A percentile compares a stretch with the other conserved stretches of the same genome.
Conservation (phyloP, 1,139 yeast species). For the Yamadazyma membranifaciens region DNA sequence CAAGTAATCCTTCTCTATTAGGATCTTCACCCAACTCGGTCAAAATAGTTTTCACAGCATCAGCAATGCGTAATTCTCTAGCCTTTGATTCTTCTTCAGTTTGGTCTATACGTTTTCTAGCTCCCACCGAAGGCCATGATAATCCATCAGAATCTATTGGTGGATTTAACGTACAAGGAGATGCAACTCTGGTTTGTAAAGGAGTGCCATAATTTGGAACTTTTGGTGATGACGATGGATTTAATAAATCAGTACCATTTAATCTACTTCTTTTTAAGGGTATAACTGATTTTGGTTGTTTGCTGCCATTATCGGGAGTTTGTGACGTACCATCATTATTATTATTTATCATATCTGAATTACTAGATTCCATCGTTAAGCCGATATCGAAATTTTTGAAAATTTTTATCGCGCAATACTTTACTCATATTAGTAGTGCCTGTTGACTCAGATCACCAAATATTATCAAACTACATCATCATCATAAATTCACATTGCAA, state of each 20-base stretch:
- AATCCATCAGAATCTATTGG: slow-evolving; percentile 89
- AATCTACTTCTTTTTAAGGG: slow-evolving; percentile 6
- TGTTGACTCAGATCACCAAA: not conserved
- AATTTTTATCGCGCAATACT: slow-evolving; percentile 1
- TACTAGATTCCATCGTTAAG: not conserved
- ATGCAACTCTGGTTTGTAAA: slow-evolving; percentile 72
- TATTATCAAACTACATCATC: not conserved
- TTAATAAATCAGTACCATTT: not conserved
- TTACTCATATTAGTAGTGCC: too few species aligned
- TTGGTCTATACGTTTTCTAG: slow-evolving; percentile 69
- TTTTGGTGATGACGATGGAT: not conserved
- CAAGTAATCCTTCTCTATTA: slow-evolving; percentile 81
- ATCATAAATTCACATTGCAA: too few species aligned
- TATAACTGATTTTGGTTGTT: slow-evolving; percentile 4
- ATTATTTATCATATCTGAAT: not conserved
- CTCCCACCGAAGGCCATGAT: slow-evolving; percentile 94
- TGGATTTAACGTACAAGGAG: slow-evolving; percentile 79
- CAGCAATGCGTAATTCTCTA: slow-evolving; percentile 75
- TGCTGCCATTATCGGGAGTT: not conserved
- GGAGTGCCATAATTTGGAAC: slow-evolving; percentile 36
- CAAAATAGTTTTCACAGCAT: slow-evolving; percentile 79
- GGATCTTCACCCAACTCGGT: slow-evolving; percentile 91
- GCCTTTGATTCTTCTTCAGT: slow-evolving; percentile 57
- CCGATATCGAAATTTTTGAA: not conserved
- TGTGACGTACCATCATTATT: not conserved